Percentiles rank a stretch among this genome's conserved stretches.
phyloP scores from a whole-genome alignment of 2,329 filamentous ascomycete species.

The Pseudogymnoascus sp. region DNA sequence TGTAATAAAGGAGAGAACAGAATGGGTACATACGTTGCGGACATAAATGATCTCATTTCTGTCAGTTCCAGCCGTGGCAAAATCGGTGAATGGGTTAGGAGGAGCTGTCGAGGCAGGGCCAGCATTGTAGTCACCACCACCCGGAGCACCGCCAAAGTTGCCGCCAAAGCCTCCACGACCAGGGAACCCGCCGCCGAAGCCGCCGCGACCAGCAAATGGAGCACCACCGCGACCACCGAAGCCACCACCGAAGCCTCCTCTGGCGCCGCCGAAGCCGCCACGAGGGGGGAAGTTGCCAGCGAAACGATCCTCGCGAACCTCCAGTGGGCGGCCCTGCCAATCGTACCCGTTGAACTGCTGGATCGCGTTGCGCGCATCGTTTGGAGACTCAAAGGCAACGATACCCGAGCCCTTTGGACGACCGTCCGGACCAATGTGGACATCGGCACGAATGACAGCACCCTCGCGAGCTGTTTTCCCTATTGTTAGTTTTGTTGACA shows the following conservation, averaged over 20 bases:
- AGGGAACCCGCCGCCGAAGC: slow-evolving; percentile 46
- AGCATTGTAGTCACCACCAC: slow-evolving; percentile 22
- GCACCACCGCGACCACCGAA: slow-evolving; percentile 52
- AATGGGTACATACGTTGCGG: slow-evolving; percentile 69
- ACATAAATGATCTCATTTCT: slow-evolving; percentile 83
- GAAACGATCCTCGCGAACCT: slow-evolving; percentile 94
- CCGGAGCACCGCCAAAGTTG: slow-evolving; percentile 34
- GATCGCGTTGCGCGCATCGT: slow-evolving; percentile 93
- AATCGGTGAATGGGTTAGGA: slow-evolving; percentile 92
- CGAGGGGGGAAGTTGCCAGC: slow-evolving; percentile 51
- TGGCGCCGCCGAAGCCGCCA: slow-evolving; percentile 36
- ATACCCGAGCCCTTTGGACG: slow-evolving; percentile 95
- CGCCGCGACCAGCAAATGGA: slow-evolving; percentile 51
- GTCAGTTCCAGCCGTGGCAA: slow-evolving; percentile 79
- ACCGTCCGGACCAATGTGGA: slow-evolving; percentile 85
- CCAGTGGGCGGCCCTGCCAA: slow-evolving; percentile 88
- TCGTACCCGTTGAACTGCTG: slow-evolving; percentile 98
- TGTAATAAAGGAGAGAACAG: neutral
- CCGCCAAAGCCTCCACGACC: slow-evolving; percentile 41
- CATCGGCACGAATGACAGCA: slow-evolving; percentile 86
- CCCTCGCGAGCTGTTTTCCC: slow-evolving; percentile 51
- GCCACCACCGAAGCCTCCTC: slow-evolving; percentile 43
- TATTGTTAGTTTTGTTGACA: slow-evolving; percentile 11
- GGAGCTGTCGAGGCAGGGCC: slow-evolving; percentile 44
- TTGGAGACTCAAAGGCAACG: slow-evolving; percentile 89